Conservation (phyloP, 2,329 filamentous ascomycete genomes). For the Tympanopsis confertula region DNA sequence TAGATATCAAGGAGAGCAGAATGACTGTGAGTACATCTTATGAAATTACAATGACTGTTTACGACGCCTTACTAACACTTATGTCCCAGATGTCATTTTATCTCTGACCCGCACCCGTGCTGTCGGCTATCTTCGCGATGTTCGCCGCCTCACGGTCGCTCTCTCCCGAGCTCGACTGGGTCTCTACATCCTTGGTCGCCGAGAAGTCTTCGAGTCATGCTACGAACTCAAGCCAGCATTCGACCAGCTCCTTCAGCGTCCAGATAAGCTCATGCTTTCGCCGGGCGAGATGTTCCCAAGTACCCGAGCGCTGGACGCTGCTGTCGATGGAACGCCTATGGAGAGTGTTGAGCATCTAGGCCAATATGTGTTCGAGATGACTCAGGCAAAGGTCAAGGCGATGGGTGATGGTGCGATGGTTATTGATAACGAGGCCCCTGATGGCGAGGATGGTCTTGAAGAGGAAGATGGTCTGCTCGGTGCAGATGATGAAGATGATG, state of each 20-base stretch:
- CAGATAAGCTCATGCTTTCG: slow-evolving; percentile 69
- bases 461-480: not conserved
- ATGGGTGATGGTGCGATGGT: slow-evolving; percentile 24
- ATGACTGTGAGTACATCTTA: slow-evolving; percentile 67
- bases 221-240: slow-evolving; percentile 83
- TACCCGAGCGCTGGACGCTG: slow-evolving; percentile 31
- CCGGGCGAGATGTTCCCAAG: slow-evolving; percentile 81
- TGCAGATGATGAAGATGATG: slow-evolving; percentile 1
- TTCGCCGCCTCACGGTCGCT: slow-evolving; percentile 86
- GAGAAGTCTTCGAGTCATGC: slow-evolving; percentile 77
- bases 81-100: slow-evolving; percentile 67
- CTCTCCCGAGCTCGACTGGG: slow-evolving; percentile 85
- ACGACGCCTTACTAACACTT: not conserved
- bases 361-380: slow-evolving; percentile 96
- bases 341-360: slow-evolving; percentile 87
- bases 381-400: slow-evolving; percentile 45
- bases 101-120: slow-evolving; percentile 80
- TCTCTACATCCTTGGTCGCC: slow-evolving; percentile 81
- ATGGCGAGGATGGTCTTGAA: slow-evolving; percentile 6
- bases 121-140: slow-evolving; percentile 85
- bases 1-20: slow-evolving; percentile 98
- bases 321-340: slow-evolving; percentile 55
- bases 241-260: slow-evolving; percentile 61
- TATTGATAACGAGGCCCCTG: slow-evolving; percentile 10
- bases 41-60: not conserved